Conservation (phyloP, 768 basidiomycete species). For the Mycena epipterygia region DNA sequence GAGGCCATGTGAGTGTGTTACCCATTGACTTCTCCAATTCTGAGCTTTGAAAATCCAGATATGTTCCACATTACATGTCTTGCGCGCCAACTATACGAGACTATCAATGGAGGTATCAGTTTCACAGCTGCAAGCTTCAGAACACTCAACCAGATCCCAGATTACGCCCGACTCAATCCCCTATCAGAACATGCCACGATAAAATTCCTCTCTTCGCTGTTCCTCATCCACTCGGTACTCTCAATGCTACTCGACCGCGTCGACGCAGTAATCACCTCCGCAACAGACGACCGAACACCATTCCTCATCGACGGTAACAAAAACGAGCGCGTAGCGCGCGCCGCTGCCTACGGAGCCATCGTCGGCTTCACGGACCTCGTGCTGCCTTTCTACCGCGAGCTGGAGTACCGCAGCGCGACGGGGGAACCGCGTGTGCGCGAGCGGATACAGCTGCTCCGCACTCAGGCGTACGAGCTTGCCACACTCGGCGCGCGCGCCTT, state of each 20-base stretch:
- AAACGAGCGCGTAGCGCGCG: not conserved
- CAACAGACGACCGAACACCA: not conserved
- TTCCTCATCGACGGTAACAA: too few species aligned
- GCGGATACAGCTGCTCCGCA: not conserved
- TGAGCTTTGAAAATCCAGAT: not conserved
- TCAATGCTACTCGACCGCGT: not conserved
- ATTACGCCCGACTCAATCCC: slow-evolving; percentile 1
- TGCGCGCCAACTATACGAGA: slow-evolving; percentile 7
- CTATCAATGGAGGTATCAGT: slow-evolving; percentile 15
- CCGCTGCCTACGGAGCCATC: not conserved
- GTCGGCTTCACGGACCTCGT: slow-evolving; percentile 8
- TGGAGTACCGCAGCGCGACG: not conserved
- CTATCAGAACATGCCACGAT: slow-evolving; percentile 3
- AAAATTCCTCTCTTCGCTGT: not conserved
- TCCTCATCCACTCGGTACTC: not conserved
- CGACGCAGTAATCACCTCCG: not conserved
- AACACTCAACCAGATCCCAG: not conserved
- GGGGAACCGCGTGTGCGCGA: not conserved
- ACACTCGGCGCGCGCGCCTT: too few species aligned
- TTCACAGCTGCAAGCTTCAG: too few species aligned
- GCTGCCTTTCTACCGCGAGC: slow-evolving; percentile 11
- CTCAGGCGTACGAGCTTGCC: too few species aligned
- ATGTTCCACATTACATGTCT: slow-evolving; percentile 13
- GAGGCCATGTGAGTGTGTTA: not conserved
- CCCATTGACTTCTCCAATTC: not conserved